Percentiles rank a stretch among this genome's conserved stretches.
Conservation (phyloP, 352 stramenopile species). For the Globisporangium acanthophoron region DNA sequence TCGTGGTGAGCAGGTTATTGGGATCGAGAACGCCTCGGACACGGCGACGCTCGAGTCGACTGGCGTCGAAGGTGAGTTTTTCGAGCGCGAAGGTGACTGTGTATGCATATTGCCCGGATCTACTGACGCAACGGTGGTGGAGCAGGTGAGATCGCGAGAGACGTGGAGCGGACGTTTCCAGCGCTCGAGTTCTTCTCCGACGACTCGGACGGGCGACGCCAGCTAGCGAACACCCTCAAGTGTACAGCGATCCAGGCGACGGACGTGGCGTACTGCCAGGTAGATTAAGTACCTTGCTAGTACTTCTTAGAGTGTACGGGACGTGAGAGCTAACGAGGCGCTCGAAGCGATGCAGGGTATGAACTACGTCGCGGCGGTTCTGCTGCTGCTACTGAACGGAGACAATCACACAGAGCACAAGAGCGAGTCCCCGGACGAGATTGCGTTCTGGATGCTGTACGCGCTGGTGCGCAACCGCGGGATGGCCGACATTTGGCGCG, state of each 20-base stretch:
- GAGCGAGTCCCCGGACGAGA: constrained; percentile 35
- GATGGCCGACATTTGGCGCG: constrained; percentile 65
- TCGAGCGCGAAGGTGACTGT: not conserved
- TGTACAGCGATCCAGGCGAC: constrained; percentile 37
- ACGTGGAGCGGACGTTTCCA: constrained; percentile 74
- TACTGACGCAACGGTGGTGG: not conserved
- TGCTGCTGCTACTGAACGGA: constrained; percentile 46
- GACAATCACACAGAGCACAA: not conserved
- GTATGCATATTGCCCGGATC: too few relatives aligned
- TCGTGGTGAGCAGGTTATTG: constrained; percentile 29
- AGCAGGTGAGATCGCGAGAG: constrained; percentile 63
- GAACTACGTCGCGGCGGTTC: constrained; percentile 74
- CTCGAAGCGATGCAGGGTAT: constrained; percentile 41
- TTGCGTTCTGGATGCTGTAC: constrained; percentile 53
- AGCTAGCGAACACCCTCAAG: constrained; percentile 76
- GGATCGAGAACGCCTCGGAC: constrained; percentile 29
- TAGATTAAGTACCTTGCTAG: constrained; percentile 7
- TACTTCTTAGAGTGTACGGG: not conserved
- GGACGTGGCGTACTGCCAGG: constrained; percentile 78
- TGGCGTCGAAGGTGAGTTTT: constrained; percentile 47
- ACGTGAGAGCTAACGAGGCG: not conserved
- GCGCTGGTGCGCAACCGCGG: constrained; percentile 46
- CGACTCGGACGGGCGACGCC: constrained; percentile 34
- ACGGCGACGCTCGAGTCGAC: constrained; percentile 33
- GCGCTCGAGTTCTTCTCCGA: constrained; percentile 45